These are phyloP conservation scores for Graphiopsis chlorocephala DNA, from an alignment of 2,329 filamentous ascomycete genomes.

Conservation along the genomic window DNA sequence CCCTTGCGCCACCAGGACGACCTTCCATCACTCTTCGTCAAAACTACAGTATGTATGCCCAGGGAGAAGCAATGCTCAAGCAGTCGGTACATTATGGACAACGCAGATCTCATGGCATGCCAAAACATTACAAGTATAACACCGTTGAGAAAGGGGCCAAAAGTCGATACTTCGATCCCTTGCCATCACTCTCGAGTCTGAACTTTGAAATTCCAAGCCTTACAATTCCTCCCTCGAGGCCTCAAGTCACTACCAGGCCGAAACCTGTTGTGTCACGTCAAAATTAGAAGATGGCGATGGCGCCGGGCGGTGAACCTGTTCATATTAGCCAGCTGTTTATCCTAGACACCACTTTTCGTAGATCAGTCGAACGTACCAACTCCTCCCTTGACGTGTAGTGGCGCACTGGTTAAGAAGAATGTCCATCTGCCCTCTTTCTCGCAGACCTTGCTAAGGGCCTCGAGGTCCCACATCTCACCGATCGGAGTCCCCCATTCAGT, in stretches of 20 bases:
- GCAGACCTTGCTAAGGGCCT: conserved; percentile 37
- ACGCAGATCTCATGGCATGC: background rate
- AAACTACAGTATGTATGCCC: background rate
- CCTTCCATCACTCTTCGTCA: background rate
- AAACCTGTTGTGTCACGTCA: background rate
- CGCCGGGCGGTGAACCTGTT: conserved; percentile 23
- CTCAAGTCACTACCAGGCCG: background rate
- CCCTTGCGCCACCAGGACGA: background rate
- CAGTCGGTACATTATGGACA: background rate
- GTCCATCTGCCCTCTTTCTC: conserved; percentile 34
- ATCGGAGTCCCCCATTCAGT: conserved; percentile 41
- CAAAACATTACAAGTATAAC: background rate
- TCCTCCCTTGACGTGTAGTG: conserved; percentile 40
- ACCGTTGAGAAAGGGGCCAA: background rate
- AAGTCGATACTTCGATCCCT: background rate
- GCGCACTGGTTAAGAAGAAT: conserved; percentile 41
- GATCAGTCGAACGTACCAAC: conserved; percentile 17
- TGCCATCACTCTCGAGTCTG: background rate
- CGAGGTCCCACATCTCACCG: conserved; percentile 43
- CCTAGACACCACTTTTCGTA: background rate
- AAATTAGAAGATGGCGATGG: conserved; percentile 34
- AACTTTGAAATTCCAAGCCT: background rate
- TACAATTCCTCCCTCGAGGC: background rate
- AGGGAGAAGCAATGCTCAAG: background rate
- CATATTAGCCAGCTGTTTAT: background rate